These are phyloP conservation scores for Phalaenopsis hybrid DNA, from an alignment of 116 monocot genomes.

Conservation along the genomic window DNA sequence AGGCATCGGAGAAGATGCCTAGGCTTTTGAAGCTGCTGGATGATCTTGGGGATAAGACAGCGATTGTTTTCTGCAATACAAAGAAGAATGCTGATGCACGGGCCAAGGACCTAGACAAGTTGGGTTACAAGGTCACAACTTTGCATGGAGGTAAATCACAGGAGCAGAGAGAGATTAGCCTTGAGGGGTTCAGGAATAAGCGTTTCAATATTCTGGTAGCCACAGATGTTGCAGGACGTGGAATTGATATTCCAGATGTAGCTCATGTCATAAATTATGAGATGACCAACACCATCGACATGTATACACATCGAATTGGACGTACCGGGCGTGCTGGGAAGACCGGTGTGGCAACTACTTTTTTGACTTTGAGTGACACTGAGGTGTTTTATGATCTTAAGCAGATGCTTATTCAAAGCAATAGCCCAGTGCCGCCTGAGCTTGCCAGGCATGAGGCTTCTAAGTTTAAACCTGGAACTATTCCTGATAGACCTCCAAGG, in stretches of 20 bases:
- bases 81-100: constrained; percentile 80
- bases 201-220: constrained; percentile 89
- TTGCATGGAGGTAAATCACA: constrained; percentile 92
- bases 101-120: constrained; percentile 71
- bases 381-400: constrained; percentile 96
- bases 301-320: constrained; percentile 96
- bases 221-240: constrained; percentile 90
- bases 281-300: constrained; percentile 67
- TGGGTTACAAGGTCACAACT: constrained; percentile 77
- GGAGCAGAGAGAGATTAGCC: constrained; percentile 92
- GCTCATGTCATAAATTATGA: constrained; percentile 96
- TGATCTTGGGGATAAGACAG: constrained; percentile 83
- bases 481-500: constrained; percentile 89
- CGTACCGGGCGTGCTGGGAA: constrained; percentile 96
- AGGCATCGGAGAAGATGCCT: constrained; percentile 74
- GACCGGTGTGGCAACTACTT: constrained; percentile 83
- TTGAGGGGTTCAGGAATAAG: constrained; percentile 80
- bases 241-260: constrained; percentile 96
- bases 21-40: constrained; percentile 68
- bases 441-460: constrained; percentile 91
- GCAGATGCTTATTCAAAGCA: constrained; percentile 94
- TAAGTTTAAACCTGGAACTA: constrained; percentile 83
- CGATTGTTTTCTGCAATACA: constrained; percentile 91
- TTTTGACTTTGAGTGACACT: constrained; percentile 70
- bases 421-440: constrained; percentile 83